Base-by-base conservation (phyloP, 2,329 filamentous ascomycete genomes). In the Colletotrichum sojae region DNA sequence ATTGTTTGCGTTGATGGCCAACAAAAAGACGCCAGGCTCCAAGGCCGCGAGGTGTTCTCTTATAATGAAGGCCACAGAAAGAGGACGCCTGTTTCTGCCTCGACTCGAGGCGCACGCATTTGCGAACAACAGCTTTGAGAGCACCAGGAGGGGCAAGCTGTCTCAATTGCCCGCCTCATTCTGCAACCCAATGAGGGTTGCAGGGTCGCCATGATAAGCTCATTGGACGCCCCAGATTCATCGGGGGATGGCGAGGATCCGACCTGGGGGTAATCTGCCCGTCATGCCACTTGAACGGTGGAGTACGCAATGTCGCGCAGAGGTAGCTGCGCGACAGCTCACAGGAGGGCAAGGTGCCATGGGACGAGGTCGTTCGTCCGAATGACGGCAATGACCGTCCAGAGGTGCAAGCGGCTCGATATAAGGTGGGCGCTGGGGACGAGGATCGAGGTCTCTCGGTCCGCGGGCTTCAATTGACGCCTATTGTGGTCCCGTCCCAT, bases 241-340 rank as follows among this genome's bases (percentile, higher is more conserved):
- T 46, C 59, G 22, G n/a, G 62, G 49, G 61, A 25, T 16, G 25
- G 10, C 51, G 43, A 43, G 48, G 61, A 69, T 69, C 61, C 20
- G 36, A 45, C 57, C 59, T 45, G 45, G 64, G 61, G 54, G 40
- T 12, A 39, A 69, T 52, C 59, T 69, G 66, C 55, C 61, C 51
- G 66, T 66, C 66, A 69, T 69, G 40, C 61, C 22, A 48, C 25
- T 22, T 9, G 43, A 54, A 66, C 55, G 39, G 66, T 55, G 62
- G 18, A 59, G 40, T 46, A 39, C 66, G 66, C 66, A 60, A 59
- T 69, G 66, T 69, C 55, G 66, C 49, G 62, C 66, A 69, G 60
- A 15, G 15, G 31, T 45, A 43, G 6, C 20, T 13, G 61, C 54
- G 39, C 40, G 40, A 13, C 15, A 59, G 22, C 36, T 53, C 39